A percentile compares a stretch with the other conserved stretches of the same genome.
These are phyloP conservation scores for Ciborinia camelliae DNA, from an alignment of 2,329 filamentous ascomycete genomes.

Conservation along the genomic window DNA sequence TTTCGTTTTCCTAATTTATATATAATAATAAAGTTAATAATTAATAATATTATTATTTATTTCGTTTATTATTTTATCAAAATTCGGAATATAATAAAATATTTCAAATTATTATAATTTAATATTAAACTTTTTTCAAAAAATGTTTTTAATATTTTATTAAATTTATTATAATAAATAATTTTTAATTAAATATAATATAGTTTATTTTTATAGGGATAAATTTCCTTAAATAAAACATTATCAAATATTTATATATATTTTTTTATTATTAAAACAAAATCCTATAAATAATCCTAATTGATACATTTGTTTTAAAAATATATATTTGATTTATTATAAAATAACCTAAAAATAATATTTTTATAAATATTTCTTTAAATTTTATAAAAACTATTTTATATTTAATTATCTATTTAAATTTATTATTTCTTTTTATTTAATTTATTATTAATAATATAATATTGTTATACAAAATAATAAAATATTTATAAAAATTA, in stretches of 20 bases:
- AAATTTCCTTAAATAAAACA: neutral
- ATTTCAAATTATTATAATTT: too few relatives aligned
- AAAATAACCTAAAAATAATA: neutral
- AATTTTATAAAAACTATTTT: neutral
- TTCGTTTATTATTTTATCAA: too few relatives aligned
- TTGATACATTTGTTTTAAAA: neutral
- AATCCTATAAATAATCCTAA: neutral
- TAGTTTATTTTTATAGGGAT: neutral
- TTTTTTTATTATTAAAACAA: neutral
- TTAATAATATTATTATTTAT: too few relatives aligned
- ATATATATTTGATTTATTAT: neutral
- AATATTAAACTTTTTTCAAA: too few relatives aligned
- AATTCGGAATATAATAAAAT: too few relatives aligned
- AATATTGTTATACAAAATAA: neutral
- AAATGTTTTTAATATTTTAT: too few relatives aligned
- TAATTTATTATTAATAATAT: neutral
- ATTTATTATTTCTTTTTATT: too few relatives aligned
- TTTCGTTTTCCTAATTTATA: too few relatives aligned
- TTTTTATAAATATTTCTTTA: neutral
- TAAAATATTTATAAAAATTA: neutral
- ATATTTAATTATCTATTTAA: neutral
- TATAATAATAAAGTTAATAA: too few relatives aligned
- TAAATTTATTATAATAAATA: too few relatives aligned
- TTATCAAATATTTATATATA: neutral
- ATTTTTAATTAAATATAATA: neutral